Percentiles rank a stretch among this genome's conserved stretches.
These are phyloP conservation scores for Hymenoscyphus fraxineus DNA, from an alignment of 2,329 filamentous ascomycete genomes.

Conservation along the genomic window DNA sequence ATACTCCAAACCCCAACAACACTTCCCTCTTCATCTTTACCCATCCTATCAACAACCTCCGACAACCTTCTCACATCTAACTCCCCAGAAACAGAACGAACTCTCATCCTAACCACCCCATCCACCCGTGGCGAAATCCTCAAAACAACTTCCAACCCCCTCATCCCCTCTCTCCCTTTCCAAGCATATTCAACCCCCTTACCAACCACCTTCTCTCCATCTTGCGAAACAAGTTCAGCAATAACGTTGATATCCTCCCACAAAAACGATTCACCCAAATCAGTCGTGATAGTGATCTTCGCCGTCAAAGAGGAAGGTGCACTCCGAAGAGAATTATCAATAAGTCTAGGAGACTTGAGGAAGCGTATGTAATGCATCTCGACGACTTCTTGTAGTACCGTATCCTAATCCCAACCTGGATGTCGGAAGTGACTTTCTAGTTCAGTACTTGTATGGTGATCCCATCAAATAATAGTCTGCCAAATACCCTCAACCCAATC, in stretches of 20 bases:
- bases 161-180: slow-evolving; percentile 29
- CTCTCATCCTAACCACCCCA: slow-evolving; percentile 18
- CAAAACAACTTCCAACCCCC: slow-evolving; percentile 25
- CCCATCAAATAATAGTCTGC: neutral
- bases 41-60: slow-evolving; percentile 8
- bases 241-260: slow-evolving; percentile 30
- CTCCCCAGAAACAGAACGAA: slow-evolving; percentile 18
- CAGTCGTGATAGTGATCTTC: slow-evolving; percentile 63
- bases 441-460: neutral
- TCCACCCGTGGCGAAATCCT: slow-evolving; percentile 13
- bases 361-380: slow-evolving; percentile 63
- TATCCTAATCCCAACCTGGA: neutral
- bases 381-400: neutral
- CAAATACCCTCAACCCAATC: neutral
- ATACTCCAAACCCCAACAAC: slow-evolving; percentile 28
- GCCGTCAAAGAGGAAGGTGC: slow-evolving; percentile 35
- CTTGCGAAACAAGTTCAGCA: slow-evolving; percentile 17
- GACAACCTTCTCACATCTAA: slow-evolving; percentile 15
- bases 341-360: slow-evolving; percentile 55
- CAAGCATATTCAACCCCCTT: slow-evolving; percentile 21
- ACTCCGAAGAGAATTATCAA: slow-evolving; percentile 34
- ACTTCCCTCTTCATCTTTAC: slow-evolving; percentile 8
- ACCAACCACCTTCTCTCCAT: slow-evolving; percentile 9
- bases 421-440: neutral
- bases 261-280: slow-evolving; percentile 49